Evolutionary conservation across 345 rosid species (phyloP), one percentile per base, ranked within the genome.

Genomic region (Lepidium didymum): DNA sequence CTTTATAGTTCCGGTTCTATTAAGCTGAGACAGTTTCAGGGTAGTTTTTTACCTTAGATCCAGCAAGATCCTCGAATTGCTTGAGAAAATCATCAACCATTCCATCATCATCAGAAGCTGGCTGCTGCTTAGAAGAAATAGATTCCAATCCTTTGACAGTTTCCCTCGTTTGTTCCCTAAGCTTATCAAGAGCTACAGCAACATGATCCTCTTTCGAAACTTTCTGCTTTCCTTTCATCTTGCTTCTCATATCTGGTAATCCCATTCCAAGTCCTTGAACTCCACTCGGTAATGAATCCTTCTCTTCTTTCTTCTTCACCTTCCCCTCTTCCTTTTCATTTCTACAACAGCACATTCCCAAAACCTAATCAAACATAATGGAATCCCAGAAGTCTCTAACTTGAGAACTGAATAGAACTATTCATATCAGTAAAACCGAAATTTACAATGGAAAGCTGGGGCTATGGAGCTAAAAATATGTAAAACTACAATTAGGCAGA

Each of bases 31-130:
- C 13, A 60, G 35, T 21, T 41, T 18, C 0, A 38, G 34, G 52
- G 46, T 21, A 10, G 6, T 0, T 2, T 5, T 29, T 11, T 73
- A 91, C 99, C 99, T 87, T 86, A 76, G 93, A 67, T n/a, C 86
- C 97, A 49, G 96, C 84, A 53, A 91, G 84, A 77, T 86, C 85
- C 87, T 89, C 96, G 73, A 94, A 89, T 78, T 89, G 99, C 82
- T 91, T 94, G 53, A 94, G 87, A 87, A 86, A 89, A 75, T 91
- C 96, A 13, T 94, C 93, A 64, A 87, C 75, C 84, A 86, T 40
- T 14, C 82, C 89, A 79, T 87, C 96, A 70, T 72, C 66, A 40
- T 82, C 94, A 74, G 78, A 72, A 60, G 69, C 80, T 38, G 79
- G 60, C 3, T 10, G 70, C 10, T 72, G 69, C 35, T 79, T 80